Conservation (phyloP, 2,329 filamentous ascomycete species). For the Hymenoscyphus albidus region DNA sequence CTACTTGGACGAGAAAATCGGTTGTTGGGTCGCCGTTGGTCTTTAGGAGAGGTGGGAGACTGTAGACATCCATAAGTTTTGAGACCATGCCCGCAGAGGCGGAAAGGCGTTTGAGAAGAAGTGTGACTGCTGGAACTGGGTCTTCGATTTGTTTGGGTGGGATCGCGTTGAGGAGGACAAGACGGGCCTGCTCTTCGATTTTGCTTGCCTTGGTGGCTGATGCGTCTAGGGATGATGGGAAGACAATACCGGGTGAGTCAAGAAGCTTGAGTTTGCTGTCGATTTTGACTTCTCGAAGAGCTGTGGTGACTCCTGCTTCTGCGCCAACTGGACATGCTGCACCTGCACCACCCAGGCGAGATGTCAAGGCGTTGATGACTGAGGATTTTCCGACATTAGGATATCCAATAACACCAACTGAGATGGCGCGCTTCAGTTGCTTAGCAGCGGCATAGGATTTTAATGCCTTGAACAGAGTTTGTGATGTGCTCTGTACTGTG, state of each 20-base stretch:
- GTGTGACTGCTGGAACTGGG: conserved; percentile 77
- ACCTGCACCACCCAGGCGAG: conserved; percentile 65
- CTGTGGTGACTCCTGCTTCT: conserved; percentile 88
- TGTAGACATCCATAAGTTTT: conserved; percentile 80
- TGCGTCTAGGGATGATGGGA: conserved; percentile 63
- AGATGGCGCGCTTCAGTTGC: conserved; percentile 83
- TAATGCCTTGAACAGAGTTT: conserved; percentile 80
- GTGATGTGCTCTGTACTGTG: conserved; percentile 79
- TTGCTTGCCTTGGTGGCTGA: conserved; percentile 48
- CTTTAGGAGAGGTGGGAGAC: conserved; percentile 72
- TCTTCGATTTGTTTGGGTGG: conserved; percentile 94
- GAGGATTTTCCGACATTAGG: conserved; percentile 96
- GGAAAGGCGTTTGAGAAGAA: conserved; percentile 79
- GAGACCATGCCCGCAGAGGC: conserved; percentile 68
- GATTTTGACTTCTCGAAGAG: conserved; percentile 84
- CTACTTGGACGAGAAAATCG: conserved; percentile 92
- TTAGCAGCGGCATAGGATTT: conserved; percentile 83
- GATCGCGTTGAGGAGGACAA: conserved; percentile 85
- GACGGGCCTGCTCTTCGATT: conserved; percentile 73
- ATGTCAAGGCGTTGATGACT: conserved; percentile 88
- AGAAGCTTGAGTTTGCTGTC: conserved; percentile 92
- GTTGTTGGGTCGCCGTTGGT: conserved; percentile 72
- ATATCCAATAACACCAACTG: conserved; percentile 91
- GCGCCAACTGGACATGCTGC: conserved; percentile 82
- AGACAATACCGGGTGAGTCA: conserved; percentile 92